Evolutionary conservation across 176 grass and related monocot species (phyloP).

Genomic region (Rhynchospora breviuscula): DNA sequence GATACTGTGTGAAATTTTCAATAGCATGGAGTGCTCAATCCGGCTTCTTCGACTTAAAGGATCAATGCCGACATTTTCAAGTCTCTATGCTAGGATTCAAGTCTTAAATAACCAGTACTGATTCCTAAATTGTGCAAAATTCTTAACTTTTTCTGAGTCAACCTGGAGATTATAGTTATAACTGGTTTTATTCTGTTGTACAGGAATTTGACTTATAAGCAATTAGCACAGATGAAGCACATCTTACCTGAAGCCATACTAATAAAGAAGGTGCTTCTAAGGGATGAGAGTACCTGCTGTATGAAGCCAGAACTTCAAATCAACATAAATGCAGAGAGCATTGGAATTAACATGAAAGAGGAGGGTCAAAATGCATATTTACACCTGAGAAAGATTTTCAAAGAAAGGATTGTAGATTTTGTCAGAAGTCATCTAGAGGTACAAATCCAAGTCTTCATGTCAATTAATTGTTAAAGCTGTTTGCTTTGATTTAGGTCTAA

Average conservation of each 20-base stretch:
- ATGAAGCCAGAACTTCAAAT: conserved; percentile 86
- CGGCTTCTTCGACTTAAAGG: conserved; percentile 64
- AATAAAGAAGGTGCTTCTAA: conserved; percentile 65
- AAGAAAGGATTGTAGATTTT: conserved; percentile 68
- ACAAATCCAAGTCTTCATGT: neutral
- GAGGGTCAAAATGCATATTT: conserved; percentile 53
- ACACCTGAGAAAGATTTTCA: conserved; percentile 58
- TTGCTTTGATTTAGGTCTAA: neutral
- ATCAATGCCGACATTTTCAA: conserved; percentile 53
- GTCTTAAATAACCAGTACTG: conserved; percentile 49
- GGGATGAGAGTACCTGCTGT: conserved; percentile 63
- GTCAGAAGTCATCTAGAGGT: conserved; percentile 68
- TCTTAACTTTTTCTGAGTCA: neutral
- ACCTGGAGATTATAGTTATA: neutral
- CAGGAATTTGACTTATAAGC: conserved; percentile 73
- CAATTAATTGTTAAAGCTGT: neutral
- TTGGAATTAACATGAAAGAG: conserved; percentile 33
- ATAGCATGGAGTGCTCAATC: conserved; percentile 69
- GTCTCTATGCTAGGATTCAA: conserved; percentile 61
- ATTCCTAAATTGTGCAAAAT: neutral
- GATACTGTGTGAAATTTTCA: conserved; percentile 72
- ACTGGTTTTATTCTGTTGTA: conserved; percentile 3
- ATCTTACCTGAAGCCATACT: conserved; percentile 61
- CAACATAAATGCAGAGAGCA: conserved; percentile 37
- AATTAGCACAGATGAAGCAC: conserved; percentile 78